Conservation (phyloP, 2,329 filamentous ascomycete genomes). For the Gremmenia infestans region DNA sequence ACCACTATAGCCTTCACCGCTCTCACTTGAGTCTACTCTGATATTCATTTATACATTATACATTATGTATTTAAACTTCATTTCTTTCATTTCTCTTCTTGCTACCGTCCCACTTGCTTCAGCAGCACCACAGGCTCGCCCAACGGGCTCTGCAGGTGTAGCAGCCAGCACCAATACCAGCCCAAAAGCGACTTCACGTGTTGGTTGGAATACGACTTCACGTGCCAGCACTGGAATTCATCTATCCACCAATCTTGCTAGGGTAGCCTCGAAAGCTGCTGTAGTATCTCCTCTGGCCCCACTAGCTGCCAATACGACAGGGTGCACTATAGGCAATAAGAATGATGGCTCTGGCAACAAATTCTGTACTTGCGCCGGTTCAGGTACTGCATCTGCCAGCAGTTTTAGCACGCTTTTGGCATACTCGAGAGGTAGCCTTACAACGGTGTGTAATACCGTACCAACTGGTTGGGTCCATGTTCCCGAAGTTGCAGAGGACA, state of each 20-base stretch:
- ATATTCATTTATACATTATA: no score
- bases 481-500: background rate
- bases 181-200: no score
- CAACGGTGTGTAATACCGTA: background rate
- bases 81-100: no score
- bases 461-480: background rate
- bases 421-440: background rate
- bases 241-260: background rate
- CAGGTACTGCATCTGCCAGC: background rate
- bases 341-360: background rate
- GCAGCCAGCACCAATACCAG: no score
- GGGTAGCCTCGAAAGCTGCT: background rate
- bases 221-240: background rate
- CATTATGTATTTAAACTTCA: no score
- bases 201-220: no score
- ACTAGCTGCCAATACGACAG: background rate
- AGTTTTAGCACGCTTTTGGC: background rate
- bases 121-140: no score
- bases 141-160: no score
- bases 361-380: background rate
- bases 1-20: no score
- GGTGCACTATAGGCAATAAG: background rate
- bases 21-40: no score
- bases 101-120: no score
- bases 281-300: background rate